Evolutionary conservation across 2,329 filamentous ascomycete species (phyloP), one percentile per base, ranked within the genome.

Genomic region (Colletotrichum tropicale): DNA sequence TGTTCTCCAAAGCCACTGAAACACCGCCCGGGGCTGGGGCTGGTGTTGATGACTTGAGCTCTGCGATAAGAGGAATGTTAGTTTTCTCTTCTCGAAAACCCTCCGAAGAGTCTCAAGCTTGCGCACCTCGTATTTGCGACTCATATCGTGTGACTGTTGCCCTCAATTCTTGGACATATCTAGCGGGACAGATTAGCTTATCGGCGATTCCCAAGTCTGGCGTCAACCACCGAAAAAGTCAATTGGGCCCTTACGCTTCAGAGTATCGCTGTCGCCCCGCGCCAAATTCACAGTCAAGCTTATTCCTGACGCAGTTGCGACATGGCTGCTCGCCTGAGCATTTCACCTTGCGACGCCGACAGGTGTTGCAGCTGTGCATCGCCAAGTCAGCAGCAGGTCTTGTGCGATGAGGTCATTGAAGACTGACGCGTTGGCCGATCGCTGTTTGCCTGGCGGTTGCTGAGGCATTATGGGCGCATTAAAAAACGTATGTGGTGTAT

Each of bases 261-360:
- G 76, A 76, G 58, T 66, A 77, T 60, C 61, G 73, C 65, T 77
- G 73, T n/a, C 76, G 64, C 28, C 71, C 71, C 24, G 66, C 74
- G 56, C 83, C 82, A 78, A 84, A 84, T 30, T 83, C 79, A 69
- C 82, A 84, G 1, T 80, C 77, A 6, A 83, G 69, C 48, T 82
- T 81, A 32, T 83, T 82, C 70, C 82, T 82, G 32, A 79, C 81
- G 65, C 82, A 84, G 8, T 81, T 82, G 10, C 81, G 81, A 58
- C 82, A 84, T 1, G 82, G 82, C 24, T 82, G 80, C 1, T 79
- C 80, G 0, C 82, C 82, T 0, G 81, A 83, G 12, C 82, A 84
- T 70, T 84, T 84, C 65, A 83, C 83, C 73, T 84, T 84, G 58
- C 83, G 82, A 38, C 80, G 80, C 8, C 82, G 81, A 60, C 82